A percentile compares a stretch with the other conserved stretches of the same genome.
Conservation (phyloP, 2,329 filamentous ascomycete species). For the Penicillium janthinellum region DNA sequence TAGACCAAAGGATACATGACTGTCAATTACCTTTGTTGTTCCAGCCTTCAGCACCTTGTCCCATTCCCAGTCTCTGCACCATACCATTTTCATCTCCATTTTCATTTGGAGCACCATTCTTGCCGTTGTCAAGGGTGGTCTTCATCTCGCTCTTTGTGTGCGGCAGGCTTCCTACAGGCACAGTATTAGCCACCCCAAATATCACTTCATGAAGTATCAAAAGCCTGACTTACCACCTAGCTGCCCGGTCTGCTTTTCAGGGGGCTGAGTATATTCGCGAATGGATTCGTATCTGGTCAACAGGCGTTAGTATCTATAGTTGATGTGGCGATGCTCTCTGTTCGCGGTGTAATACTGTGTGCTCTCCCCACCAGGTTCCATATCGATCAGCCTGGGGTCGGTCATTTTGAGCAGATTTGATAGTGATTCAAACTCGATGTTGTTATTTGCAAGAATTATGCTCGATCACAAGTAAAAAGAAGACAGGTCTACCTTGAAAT, state of each 20-base stretch:
- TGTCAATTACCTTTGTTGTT: slow-evolving; percentile 41
- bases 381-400: slow-evolving; percentile 55
- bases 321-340: neutral
- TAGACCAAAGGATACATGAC: slow-evolving; percentile 27
- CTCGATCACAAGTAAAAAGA: neutral
- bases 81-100: slow-evolving; percentile 54
- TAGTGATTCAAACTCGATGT: neutral
- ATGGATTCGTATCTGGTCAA: slow-evolving; percentile 59
- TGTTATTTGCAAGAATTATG: neutral
- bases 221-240: slow-evolving; percentile 50
- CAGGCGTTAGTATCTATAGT: neutral
- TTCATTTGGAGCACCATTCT: slow-evolving; percentile 34
- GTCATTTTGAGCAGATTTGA: slow-evolving; percentile 45
- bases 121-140: slow-evolving; percentile 40
- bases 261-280: slow-evolving; percentile 52
- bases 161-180: slow-evolving; percentile 25
- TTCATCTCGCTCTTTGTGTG: slow-evolving; percentile 39
- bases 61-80: slow-evolving; percentile 59
- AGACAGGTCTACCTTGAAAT: neutral
- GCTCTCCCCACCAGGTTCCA: slow-evolving; percentile 61
- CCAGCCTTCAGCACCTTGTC: slow-evolving; percentile 46
- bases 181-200: slow-evolving; percentile 5
- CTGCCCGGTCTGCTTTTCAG: slow-evolving; percentile 59
- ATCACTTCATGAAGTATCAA: neutral
- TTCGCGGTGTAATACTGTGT: slow-evolving; percentile 52